Base-by-base conservation (phyloP, 2,329 filamentous ascomycete genomes). In the Verticillium dahliae region DNA sequence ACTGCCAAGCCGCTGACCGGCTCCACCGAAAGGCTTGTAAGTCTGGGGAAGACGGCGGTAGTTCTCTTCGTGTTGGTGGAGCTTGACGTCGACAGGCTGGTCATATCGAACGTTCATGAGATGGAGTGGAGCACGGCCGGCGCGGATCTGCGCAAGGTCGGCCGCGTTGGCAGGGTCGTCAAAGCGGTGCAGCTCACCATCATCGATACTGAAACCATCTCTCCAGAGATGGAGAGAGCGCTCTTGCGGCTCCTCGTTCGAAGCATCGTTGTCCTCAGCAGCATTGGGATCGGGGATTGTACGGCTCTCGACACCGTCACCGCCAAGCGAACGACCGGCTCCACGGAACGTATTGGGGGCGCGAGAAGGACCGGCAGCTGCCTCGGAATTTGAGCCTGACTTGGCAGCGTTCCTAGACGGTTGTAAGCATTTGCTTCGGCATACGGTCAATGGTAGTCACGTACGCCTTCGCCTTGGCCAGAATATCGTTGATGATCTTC, bases 151-250 rank as follows among this genome's bases (percentile, higher is more conserved):
- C 62, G 86, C 80, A 55, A 95, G 79, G 60, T 90, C 89, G 58
- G 82, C 80, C 35, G 87, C 85, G 71, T 94, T 92, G 35, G 82
- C 82, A 0, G 90, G 90, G 72, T 95, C 90, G 69, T 93, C 89
- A 70, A 91, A 94, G 61, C 90, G 86, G 71, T 85, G 87, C 41
- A 95, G 84, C 56, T 87, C 84, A 34, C 91, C 91, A 69, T 95
- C 90, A 63, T 93, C 91, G 63, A 96, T 87, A 66, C 90, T 94
- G 76, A 95, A 94, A 14, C 91, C 91, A 70, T 96, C 88, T 52
- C 84, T 82, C 91, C 91, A 96, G 55, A 95, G 81, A 69, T 94
- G 91, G 60, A 96, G 80, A 11, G 86, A 83, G 58, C 90, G 87
- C 58, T 86, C 85, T 63, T 90, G 85, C 5, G 84, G 81, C 38